Evolutionary conservation across 768 basidiomycete species (phyloP), one percentile per base, ranked within the genome.

Genomic region (Tulasnella calospora): DNA sequence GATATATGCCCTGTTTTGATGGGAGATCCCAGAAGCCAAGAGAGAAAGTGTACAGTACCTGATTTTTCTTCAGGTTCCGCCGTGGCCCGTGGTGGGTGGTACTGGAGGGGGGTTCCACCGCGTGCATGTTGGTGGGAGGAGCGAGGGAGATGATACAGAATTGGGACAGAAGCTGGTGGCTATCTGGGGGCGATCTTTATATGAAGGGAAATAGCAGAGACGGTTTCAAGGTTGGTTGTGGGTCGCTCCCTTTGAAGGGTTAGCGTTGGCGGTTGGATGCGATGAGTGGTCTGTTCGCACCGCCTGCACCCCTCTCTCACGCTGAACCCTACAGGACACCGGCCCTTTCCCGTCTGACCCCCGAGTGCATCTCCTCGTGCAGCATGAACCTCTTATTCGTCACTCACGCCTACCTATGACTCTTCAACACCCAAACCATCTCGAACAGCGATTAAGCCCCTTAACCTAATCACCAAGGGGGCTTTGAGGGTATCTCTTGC

Each of bases 31-130:
- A 51, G n/a, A 30, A 51, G 55, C 3, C 10, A 36, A 7, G 35
- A 4, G 23, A 23, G 15, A 75, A 15, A 61, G 47, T 30, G 23
- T 40, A 55, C 46, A 36, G 30, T 76, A 76, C 75, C 55, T 76
- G 75, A 61, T 76, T 76, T 70, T 76, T 76, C 67, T 76, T 76
- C 67, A 76, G 35, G 41, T 61, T 76, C 47, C 51, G 17, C 30
- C 61, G 61, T 33, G 61, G 27, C 33, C 27, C 61, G 23, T 13
- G 6, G 15, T 57, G 55, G 9, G 23, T n/a, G 55, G 15, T 19
- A n/a, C n/a, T n/a, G n/a, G 61, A 67, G 41, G 41, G 41, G 41
- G 6, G 41, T 1, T 67, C 61, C 61, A 67, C 33, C 61, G 61
- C 10, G n/a, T 67, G 61, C 61, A 67, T 33, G 9, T 3, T 9